Conservation (phyloP, 2,329 filamentous ascomycete species). For the Aspergillus sergii region DNA sequence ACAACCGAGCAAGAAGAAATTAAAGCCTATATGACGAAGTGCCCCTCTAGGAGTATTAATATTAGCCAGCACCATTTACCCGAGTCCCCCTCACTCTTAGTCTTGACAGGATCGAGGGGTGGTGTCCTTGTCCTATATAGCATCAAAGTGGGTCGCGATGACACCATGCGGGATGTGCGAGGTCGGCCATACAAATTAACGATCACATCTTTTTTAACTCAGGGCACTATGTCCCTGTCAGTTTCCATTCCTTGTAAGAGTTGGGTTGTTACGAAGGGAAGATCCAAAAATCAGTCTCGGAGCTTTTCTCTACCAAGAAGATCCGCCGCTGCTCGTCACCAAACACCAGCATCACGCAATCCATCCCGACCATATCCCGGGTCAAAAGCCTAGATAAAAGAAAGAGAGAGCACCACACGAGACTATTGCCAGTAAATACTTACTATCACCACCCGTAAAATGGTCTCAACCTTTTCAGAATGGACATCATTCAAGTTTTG, state of each 20-base stretch:
- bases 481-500: background rate
- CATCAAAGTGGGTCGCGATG: conserved; percentile 42
- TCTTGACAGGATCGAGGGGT: background rate
- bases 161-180: conserved; percentile 28
- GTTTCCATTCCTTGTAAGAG: too few species aligned
- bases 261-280: too few species aligned
- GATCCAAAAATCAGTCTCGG: background rate
- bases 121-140: conserved; percentile 12
- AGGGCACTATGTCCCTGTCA: background rate
- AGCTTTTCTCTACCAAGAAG: background rate
- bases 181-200: background rate
- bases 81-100: conserved; percentile 9
- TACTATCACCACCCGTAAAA: background rate
- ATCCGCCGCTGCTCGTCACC: background rate
- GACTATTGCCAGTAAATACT: background rate
- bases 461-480: background rate
- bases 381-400: background rate
- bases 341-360: background rate
- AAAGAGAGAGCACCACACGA: background rate
- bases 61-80: background rate
- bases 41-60: background rate
- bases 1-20: background rate
- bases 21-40: too few species aligned
- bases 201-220: background rate
- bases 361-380: background rate